Conservation (phyloP, 257 asterid genomes). For the Cruciata laevipes region DNA sequence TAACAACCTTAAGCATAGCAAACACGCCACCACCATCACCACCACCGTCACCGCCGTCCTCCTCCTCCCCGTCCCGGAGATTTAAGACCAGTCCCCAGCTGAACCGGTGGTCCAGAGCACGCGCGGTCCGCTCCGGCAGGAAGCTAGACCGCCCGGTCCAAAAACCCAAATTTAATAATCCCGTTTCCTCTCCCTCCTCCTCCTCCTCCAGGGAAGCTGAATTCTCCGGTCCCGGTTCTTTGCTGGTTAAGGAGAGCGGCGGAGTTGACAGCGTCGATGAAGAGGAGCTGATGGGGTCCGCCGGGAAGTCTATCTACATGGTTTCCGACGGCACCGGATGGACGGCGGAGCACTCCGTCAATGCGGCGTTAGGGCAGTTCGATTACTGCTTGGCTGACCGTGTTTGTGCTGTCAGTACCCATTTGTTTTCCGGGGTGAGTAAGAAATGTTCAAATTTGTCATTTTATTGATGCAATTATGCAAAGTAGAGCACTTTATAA, state of each 20-base stretch:
- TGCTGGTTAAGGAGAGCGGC: slow-evolving; percentile 13
- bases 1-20: slow-evolving; percentile 10
- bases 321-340: slow-evolving; percentile 95
- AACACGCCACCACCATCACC: slow-evolving; percentile 8
- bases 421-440: slow-evolving; percentile 88
- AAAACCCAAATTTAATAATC: not conserved
- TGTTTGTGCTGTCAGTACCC: slow-evolving; percentile 74
- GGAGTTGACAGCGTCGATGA: slow-evolving; percentile 14
- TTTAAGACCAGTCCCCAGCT: slow-evolving; percentile 66
- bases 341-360: slow-evolving; percentile 92
- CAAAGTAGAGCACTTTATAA: not conserved
- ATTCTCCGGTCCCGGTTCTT: not conserved
- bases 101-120: slow-evolving; percentile 91
- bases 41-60: not conserved
- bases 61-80: slow-evolving; percentile 22
- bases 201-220: slow-evolving; percentile 6
- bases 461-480: too few species aligned
- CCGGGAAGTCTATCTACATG: slow-evolving; percentile 65
- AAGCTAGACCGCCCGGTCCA: slow-evolving; percentile 50
- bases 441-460: not conserved
- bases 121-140: slow-evolving; percentile 71
- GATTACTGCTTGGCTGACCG: slow-evolving; percentile 87
- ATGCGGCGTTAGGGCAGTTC: slow-evolving; percentile 89
- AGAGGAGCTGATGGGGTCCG: not conserved
- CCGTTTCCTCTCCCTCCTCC: not conserved